Evolutionary conservation across 371 early-diverging fungal genomes (phyloP), one percentile per base, ranked within the genome.

Genomic region (Phascolomyces articulosus): DNA sequence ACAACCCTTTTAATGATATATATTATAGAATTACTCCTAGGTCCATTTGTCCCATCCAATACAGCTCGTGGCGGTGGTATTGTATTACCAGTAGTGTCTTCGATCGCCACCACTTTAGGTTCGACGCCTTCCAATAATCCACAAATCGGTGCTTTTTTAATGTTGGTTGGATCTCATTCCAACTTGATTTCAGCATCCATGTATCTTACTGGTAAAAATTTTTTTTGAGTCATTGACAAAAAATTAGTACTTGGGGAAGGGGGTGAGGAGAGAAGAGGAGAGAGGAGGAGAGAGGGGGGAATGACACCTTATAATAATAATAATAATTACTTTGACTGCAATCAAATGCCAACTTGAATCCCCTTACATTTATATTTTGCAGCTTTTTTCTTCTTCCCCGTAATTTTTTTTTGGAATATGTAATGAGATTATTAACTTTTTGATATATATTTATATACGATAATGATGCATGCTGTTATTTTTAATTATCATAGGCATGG

Each of bases 21-120:
- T 49, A n/a, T n/a, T 54, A 26, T 79, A 68, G 91, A 91, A 69
- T 60, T 90, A 20, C 44, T 80, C n/a, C 63, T 91, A 40, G 90
- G 87, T 6, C 88, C 91, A 0, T 88, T 91, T 66, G 87, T 91
- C 16, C 91, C 91, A 4, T 86, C 87, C 23, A 91, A 91, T 67
- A 86, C 87, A 0, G 91, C 91, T 18, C 80, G 91, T 41, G 90
- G 90, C 34, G 91, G 91, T 8, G 89, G 91, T 13, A 88, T 91
- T 31, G 73, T 91, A 0, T 75, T 81, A 23, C 91, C 91, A 7
- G 84, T 91, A 0, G 89, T 90, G 11, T 74, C 79, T 20, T 88
- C 91, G 0, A 82, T 91, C 47, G 85, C 85, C 20, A 64, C 70
- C 0, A 77, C 85, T 15, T 69, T 90, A 1, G 83, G 77, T 4